Evolutionary conservation across 164 flowering plant species (phyloP), one percentile per base, ranked within the genome.

Genomic region (Dillenia suffruticosa): DNA sequence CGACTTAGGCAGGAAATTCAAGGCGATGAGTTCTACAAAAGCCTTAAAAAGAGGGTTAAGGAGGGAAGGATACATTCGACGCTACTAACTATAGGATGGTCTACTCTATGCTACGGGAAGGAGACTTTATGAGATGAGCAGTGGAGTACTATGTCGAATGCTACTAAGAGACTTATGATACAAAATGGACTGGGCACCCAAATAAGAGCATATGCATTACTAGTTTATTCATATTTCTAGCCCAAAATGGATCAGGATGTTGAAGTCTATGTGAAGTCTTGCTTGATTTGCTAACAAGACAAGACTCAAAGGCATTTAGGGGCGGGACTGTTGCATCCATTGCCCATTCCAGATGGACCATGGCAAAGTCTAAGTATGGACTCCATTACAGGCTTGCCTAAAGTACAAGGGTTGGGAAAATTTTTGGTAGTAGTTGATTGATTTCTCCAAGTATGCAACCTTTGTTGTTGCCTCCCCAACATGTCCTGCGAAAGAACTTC

Each of bases 141-240:
- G 12, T 3, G 52, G 68, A 3, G 46, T 43, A 0, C 10, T 73
- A 14, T 17, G 65, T 44, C 4, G 19, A 1, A 57, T 67, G 16
- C 14, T 72, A 0, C 1, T 72, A 45, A 11, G 72, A 70, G 45
- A 26, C 46, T 1, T 72, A 72, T 59, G 68, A 70, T 16, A 1
- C 67, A 5, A 10, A 40, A n/a, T 68, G 68, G 72, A 65, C 62
- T 43, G 70, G 76, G 0, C 73, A 70, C 16, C 71, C 46, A 12
- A 64, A 73, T 64, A 13, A 10, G 74, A 12, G 70, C 66, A 2
- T n/a, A 51, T 46, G 68, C 68, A 0, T 40, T 76, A 13, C 16
- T 62, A 0, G 9, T 19, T 1, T 4, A 49, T 2, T 14, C 40
- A 0, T 73, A 64, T 32, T 61, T 0, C 12, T 74, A 58, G 68